Evolutionary conservation across 257 asterid genomes (phyloP), one percentile per base, ranked within the genome.

Genomic region (Fraxinus anomala): DNA sequence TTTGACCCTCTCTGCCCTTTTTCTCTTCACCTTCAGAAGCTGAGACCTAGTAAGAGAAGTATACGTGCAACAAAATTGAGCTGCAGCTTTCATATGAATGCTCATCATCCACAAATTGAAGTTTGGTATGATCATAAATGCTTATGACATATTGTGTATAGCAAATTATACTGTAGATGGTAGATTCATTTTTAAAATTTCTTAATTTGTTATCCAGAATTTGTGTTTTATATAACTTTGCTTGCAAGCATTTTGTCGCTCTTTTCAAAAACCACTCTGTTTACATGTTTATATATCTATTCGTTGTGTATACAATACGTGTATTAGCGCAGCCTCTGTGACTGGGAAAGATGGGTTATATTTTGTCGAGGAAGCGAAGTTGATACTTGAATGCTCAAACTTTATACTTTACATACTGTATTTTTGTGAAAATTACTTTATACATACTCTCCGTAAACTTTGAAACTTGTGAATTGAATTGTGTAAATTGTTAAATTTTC

Each of bases 11-110:
- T 42, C 61, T 70, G 61, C 33, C 37, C 17, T 68, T 66, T 12
- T 23, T 0, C 5, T 1, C 74, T 33, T 68, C 82, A 34, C 11
- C 51, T 78, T 72, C 73, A 81, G 83, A 84, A 78, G n/a, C 59
- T 42, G 72, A 68, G 75, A 76, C n/a, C 9, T 75, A 68, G 74
- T 31, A 69, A 36, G 72, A 26, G 26, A 16, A 26, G 34, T 24
- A 24, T 69, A 5, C 10, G 51, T 11, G 73, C 72, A 1, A 34
- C 76, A 44, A 19, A 42, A 47, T 30, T 21, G 56, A 76, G 31
- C 33, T 21, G 63, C 81, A 54, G 65, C 24, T 1, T 47, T 34
- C 8, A 10, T 63, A 56, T 42, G 39, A 8, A 42, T 26, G 65
- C 7, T 71, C 23, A 26, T 30, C 47, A 68, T 31, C 23, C 14